These are phyloP conservation scores for Deuterostichococcus epilithicus DNA, from an alignment of 139 green algal genomes.

Conservation along the genomic window DNA sequence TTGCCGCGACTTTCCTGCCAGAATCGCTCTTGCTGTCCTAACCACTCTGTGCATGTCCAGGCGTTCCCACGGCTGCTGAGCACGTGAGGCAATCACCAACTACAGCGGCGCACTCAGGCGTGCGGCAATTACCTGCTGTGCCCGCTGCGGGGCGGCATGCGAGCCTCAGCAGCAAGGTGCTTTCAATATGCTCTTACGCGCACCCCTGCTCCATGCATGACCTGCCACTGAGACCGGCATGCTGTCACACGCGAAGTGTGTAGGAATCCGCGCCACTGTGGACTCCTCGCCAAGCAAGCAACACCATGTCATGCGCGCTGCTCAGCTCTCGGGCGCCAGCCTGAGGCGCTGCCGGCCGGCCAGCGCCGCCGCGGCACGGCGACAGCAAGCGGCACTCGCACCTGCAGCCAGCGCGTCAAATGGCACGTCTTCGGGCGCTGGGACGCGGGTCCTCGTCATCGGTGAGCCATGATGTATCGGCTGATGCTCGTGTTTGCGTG, in stretches of 20 bases:
- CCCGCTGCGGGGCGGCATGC: not conserved
- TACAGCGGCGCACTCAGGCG: not conserved
- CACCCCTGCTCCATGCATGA: not conserved
- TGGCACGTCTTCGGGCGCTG: conserved; percentile 27
- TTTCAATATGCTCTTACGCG: not conserved
- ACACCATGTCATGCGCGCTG: not conserved
- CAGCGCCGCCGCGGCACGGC: not conserved
- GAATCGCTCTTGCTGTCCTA: too few relatives aligned
- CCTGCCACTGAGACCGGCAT: not conserved
- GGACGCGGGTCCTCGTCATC: conserved; percentile 77
- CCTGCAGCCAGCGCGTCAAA: conserved; percentile 4
- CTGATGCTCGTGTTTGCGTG: not conserved
- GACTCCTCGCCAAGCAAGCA: conserved; percentile 13
- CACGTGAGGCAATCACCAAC: too few relatives aligned
- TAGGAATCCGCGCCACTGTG: too few relatives aligned
- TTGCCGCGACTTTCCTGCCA: too few relatives aligned
- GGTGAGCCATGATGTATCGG: conserved; percentile 29
- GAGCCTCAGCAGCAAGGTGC: not conserved
- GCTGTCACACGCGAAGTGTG: too few relatives aligned
- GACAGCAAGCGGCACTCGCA: not conserved
- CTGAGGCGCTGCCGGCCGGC: not conserved
- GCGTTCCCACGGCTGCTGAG: too few relatives aligned
- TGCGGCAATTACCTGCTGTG: not conserved
- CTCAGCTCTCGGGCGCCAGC: conserved; percentile 1
- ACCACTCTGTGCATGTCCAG: too few relatives aligned